A percentile compares a stretch with the other conserved stretches of the same genome.
Evolutionary conservation across 805 yeast genomes (phyloP).

Genomic region (Sugiyamaella chiloensis): DNA sequence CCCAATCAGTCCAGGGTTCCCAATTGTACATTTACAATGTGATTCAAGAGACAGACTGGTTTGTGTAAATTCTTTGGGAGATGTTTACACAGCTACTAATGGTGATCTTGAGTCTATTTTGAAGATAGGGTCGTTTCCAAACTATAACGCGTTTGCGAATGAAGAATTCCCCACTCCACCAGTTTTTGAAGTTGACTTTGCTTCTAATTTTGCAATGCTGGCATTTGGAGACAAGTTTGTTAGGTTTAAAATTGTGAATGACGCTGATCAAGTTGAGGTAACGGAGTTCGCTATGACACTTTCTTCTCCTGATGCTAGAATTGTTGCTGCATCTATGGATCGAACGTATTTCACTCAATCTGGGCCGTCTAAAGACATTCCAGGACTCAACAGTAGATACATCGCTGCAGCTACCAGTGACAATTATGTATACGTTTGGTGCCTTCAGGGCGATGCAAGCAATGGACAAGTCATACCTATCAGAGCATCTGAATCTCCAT

Average conservation of each 20-base stretch:
- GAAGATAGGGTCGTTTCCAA: constrained; percentile 1
- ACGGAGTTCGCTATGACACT: constrained; percentile 1
- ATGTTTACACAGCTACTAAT: constrained; percentile 5
- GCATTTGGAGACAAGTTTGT: constrained; percentile 13
- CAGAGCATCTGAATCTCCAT: constrained; percentile 20
- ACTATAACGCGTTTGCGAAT: not conserved
- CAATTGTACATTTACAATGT: constrained; percentile 15
- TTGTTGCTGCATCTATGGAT: constrained; percentile 22
- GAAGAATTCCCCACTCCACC: constrained; percentile 1
- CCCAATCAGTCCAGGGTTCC: constrained; percentile 9
- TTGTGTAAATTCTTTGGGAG: constrained; percentile 14
- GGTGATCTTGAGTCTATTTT: constrained; percentile 1
- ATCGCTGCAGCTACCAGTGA: constrained; percentile 23
- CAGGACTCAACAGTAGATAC: constrained; percentile 21
- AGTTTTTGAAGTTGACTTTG: constrained; percentile 22
- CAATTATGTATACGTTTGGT: constrained; percentile 21
- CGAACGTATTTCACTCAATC: constrained; percentile 19
- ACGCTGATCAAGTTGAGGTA: constrained; percentile 7
- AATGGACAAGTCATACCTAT: constrained; percentile 12
- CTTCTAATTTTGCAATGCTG: constrained; percentile 15
- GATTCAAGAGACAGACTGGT: constrained; percentile 16
- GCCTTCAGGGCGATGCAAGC: constrained; percentile 11
- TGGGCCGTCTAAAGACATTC: constrained; percentile 17
- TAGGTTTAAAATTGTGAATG: constrained; percentile 11
- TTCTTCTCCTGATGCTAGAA: not conserved